phyloP scores from a whole-genome alignment of 371 early-diverging fungal genomes.

The Batrachochytrium dendrobatidis region DNA sequence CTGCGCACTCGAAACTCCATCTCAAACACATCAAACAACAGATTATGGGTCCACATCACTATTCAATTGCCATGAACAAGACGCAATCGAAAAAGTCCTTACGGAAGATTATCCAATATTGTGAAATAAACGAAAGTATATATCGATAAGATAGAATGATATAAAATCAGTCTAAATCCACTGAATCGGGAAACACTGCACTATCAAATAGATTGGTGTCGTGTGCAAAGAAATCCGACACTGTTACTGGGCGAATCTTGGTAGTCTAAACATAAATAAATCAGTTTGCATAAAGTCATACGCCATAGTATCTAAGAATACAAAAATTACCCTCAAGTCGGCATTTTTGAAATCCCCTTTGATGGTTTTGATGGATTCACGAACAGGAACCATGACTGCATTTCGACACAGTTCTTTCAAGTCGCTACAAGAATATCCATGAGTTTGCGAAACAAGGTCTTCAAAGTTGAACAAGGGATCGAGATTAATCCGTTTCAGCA shows the following conservation, averaged over 20 bases:
- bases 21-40: too few relatives aligned
- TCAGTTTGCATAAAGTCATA: constrained; percentile 3
- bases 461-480: constrained; percentile 65
- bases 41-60: too few relatives aligned
- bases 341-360: constrained; percentile 11
- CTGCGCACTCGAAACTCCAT: too few relatives aligned
- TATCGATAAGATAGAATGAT: too few relatives aligned
- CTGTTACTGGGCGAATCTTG: constrained; percentile 37
- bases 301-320: background rate
- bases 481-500: constrained; percentile 62
- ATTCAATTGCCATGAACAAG: too few relatives aligned
- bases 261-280: constrained; percentile 7
- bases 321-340: constrained; percentile 10
- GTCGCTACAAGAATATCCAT: constrained; percentile 88
- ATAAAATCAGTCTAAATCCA: constrained; percentile 19
- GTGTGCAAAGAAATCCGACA: constrained; percentile 53
- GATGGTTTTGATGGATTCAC: constrained; percentile 70
- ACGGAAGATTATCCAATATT: too few relatives aligned
- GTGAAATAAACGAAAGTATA: too few relatives aligned
- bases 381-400: constrained; percentile 91
- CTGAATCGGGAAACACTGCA: constrained; percentile 1
- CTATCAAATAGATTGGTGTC: background rate
- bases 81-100: too few relatives aligned
- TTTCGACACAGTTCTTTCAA: constrained; percentile 94
- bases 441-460: constrained; percentile 66